Evolutionary conservation across 176 grass and related monocot genomes (phyloP).

Genomic region (Bromus sterilis): DNA sequence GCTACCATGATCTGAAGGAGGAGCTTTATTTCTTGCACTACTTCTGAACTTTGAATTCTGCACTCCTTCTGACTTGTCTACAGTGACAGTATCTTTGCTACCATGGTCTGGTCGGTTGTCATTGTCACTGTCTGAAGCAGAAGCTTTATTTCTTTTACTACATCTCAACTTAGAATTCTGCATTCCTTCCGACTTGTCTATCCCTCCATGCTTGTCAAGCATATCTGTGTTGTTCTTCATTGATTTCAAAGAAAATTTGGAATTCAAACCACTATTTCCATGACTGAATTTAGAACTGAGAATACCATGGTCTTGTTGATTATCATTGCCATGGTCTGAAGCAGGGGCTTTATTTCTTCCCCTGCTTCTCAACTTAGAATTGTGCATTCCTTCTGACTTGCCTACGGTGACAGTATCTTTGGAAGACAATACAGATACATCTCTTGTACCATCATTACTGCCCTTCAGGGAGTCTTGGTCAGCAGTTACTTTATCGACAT

Average conservation of each 20-base stretch:
- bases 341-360: slow-evolving; percentile 31
- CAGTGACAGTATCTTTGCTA: not conserved
- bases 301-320: slow-evolving; percentile 17
- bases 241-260: slow-evolving; percentile 10
- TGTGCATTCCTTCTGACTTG: slow-evolving; percentile 11
- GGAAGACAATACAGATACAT: slow-evolving; percentile 19
- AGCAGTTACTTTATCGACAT: slow-evolving; percentile 4
- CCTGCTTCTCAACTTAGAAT: slow-evolving; percentile 27
- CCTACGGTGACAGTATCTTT: not conserved
- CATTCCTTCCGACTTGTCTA: slow-evolving; percentile 15
- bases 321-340: slow-evolving; percentile 57
- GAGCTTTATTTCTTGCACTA: slow-evolving; percentile 33
- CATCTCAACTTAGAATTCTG: slow-evolving; percentile 17
- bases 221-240: slow-evolving; percentile 1
- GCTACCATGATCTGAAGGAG: slow-evolving; percentile 15
- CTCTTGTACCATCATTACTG: slow-evolving; percentile 8
- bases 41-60: slow-evolving; percentile 19
- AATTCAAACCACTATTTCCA: slow-evolving; percentile 1
- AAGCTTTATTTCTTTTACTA: slow-evolving; percentile 33
- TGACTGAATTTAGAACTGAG: slow-evolving; percentile 11
- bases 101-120: not conserved
- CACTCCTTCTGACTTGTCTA: slow-evolving; percentile 14
- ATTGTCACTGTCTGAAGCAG: not conserved
- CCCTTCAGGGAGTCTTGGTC: not conserved
- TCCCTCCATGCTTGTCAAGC: not conserved